Conservation (phyloP, 148 eudicot genomes). For the Silene uniflora region DNA sequence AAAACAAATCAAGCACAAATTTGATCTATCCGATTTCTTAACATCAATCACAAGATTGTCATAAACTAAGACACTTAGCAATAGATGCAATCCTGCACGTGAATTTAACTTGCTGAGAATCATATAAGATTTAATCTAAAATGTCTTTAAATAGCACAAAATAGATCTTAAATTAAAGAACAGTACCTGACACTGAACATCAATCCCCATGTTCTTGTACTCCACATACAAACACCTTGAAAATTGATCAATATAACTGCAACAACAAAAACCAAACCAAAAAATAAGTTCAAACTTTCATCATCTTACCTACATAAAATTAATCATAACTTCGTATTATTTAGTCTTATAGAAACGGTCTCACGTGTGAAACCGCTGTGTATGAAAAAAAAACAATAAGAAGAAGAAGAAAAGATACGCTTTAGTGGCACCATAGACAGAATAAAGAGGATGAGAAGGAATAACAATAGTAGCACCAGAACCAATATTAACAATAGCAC, state of each 20-base stretch:
- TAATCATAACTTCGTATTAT: not conserved
- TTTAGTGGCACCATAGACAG: constrained; percentile 64
- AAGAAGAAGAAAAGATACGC: constrained; percentile 32
- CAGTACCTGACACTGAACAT: constrained; percentile 72
- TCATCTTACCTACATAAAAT: not conserved
- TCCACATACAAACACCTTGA: constrained; percentile 57
- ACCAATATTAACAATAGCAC: constrained; percentile 63
- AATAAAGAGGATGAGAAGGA: constrained; percentile 50
- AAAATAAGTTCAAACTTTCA: not conserved
- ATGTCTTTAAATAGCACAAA: not conserved
- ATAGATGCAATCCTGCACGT: not conserved
- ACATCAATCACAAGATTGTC: constrained; percentile 7
- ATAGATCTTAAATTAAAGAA: constrained; percentile 8
- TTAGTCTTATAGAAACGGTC: too few relatives aligned
- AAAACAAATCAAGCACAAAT: constrained; percentile 3
- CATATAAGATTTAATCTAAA: not conserved
- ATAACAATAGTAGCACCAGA: constrained; percentile 55
- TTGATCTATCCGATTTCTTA: not conserved
- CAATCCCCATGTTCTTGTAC: constrained; percentile 69
- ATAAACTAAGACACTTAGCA: not conserved
- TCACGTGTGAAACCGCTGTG: too few relatives aligned
- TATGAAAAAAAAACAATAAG: not conserved
- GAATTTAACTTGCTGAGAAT: not conserved
- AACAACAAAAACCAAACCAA: constrained; percentile 9
- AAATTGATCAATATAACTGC: constrained; percentile 55